phyloP scores from a whole-genome alignment of 176 grass and related monocot species.

The Oryza glaberrima region DNA sequence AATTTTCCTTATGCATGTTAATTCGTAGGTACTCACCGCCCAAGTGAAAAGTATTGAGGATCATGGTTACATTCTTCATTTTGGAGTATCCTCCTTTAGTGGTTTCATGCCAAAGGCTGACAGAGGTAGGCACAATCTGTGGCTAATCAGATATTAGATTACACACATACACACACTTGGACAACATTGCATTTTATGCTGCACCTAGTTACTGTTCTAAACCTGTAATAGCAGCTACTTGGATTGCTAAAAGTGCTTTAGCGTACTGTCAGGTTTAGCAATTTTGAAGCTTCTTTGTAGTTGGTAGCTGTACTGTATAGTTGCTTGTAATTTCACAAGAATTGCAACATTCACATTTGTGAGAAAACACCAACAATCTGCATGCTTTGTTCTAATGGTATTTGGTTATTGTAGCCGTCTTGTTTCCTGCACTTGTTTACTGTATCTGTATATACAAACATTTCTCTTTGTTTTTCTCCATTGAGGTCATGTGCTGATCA shows the following conservation, averaged over 20 bases:
- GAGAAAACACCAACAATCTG: not conserved
- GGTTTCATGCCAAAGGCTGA: conserved; percentile 86
- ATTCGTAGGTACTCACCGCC: conserved; percentile 68
- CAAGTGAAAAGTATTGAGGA: conserved; percentile 97
- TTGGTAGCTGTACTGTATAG: conserved; percentile 13
- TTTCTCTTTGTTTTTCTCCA: conserved; percentile 1
- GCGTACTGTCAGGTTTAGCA: not conserved
- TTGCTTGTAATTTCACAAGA: conserved; percentile 10
- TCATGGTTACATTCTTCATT: conserved; percentile 98
- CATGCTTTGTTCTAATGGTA: not conserved
- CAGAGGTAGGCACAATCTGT: conserved; percentile 49
- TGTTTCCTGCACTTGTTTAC: conserved; percentile 1
- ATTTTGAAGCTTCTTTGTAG: conserved; percentile 5
- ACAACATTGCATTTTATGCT: conserved; percentile 19
- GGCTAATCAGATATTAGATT: conserved; percentile 23
- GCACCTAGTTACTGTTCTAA: conserved; percentile 1
- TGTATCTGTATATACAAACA: conserved; percentile 15
- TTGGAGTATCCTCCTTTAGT: conserved; percentile 79
- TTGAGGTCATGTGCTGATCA: conserved; percentile 24
- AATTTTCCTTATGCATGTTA: not conserved
- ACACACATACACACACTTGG: not conserved
- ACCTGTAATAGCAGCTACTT: not conserved
- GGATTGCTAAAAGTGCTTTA: not conserved
- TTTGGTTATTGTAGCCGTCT: not conserved
- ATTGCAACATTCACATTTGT: not conserved